phyloP scores from a whole-genome alignment of 768 basidiomycete genomes.

The Macrolepiota fuliginosa region DNA sequence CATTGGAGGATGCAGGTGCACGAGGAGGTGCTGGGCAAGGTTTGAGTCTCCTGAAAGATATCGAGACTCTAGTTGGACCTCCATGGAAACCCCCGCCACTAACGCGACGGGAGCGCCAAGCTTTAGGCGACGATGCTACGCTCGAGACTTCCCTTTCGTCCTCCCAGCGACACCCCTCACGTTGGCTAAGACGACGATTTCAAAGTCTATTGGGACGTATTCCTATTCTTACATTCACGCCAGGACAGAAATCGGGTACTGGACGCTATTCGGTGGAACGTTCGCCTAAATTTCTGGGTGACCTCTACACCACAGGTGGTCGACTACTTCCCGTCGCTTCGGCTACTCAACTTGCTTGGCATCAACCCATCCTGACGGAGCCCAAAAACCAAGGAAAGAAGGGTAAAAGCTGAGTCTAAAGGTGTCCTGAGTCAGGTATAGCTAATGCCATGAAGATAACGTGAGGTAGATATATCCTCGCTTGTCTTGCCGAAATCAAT shows the following conservation, averaged over 20 bases:
- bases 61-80: conserved; percentile 42
- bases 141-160: not conserved
- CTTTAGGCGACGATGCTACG: not conserved
- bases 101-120: conserved; percentile 33
- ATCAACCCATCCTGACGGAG: conserved; percentile 16
- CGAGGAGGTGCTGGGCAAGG: conserved; percentile 15
- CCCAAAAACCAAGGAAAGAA: not conserved
- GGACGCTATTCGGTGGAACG: conserved; percentile 28
- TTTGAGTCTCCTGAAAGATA: conserved; percentile 40
- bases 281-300: conserved; percentile 28
- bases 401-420: not conserved
- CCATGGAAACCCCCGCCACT: conserved; percentile 21
- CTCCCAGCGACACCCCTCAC: conserved; percentile 30
- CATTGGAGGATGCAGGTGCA: conserved; percentile 10
- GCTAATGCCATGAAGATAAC: not conserved
- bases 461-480: not conserved
- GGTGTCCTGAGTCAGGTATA: not conserved
- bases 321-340: conserved; percentile 27
- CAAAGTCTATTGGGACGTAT: conserved; percentile 56
- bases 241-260: conserved; percentile 6
- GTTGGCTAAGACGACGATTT: conserved; percentile 56
- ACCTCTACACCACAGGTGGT: conserved; percentile 20
- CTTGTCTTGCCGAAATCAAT: not conserved
- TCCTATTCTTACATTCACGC: conserved; percentile 48
- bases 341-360: conserved; percentile 32